These are phyloP conservation scores for Rhodomyrtus psidioides DNA, from an alignment of 441 rosid genomes.

Conservation along the genomic window DNA sequence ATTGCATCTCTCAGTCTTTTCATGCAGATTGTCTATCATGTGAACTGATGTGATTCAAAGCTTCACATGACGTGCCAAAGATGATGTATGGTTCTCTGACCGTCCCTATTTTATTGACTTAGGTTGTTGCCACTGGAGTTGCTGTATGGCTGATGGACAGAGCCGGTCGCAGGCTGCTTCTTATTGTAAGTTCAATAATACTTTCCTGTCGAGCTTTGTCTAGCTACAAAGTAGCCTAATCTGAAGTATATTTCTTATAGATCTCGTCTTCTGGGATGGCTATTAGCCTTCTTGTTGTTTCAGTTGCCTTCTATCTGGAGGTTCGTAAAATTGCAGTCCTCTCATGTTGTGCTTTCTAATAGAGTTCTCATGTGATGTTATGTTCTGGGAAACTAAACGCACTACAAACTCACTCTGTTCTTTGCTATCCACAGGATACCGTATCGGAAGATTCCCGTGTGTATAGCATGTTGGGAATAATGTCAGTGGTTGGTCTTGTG, in stretches of 20 bases:
- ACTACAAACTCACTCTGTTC: not conserved
- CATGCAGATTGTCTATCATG: not conserved
- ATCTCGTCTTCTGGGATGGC: constrained; percentile 77
- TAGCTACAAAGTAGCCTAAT: not conserved
- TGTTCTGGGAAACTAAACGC: not conserved
- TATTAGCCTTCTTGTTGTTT: constrained; percentile 61
- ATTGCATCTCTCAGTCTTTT: not conserved
- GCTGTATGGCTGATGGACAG: constrained; percentile 82
- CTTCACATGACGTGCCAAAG: not conserved
- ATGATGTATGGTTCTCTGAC: not conserved
- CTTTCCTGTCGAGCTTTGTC: not conserved
- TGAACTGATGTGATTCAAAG: not conserved
- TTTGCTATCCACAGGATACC: constrained; percentile 30
- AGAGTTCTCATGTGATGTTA: not conserved
- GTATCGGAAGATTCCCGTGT: constrained; percentile 42
- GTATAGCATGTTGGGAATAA: constrained; percentile 49
- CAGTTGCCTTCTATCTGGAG: constrained; percentile 63
- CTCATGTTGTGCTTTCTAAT: not conserved
- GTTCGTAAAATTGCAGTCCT: constrained; percentile 19
- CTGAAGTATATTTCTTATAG: constrained; percentile 20
- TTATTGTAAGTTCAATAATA: constrained; percentile 49
- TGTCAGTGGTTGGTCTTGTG: constrained; percentile 88
- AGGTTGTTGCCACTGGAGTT: constrained; percentile 83
- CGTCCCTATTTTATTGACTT: not conserved
- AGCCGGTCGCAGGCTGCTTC: constrained; percentile 83